Base-by-base conservation (phyloP, 2,329 filamentous ascomycete genomes). In the Chaetomiaceae sp. region DNA sequence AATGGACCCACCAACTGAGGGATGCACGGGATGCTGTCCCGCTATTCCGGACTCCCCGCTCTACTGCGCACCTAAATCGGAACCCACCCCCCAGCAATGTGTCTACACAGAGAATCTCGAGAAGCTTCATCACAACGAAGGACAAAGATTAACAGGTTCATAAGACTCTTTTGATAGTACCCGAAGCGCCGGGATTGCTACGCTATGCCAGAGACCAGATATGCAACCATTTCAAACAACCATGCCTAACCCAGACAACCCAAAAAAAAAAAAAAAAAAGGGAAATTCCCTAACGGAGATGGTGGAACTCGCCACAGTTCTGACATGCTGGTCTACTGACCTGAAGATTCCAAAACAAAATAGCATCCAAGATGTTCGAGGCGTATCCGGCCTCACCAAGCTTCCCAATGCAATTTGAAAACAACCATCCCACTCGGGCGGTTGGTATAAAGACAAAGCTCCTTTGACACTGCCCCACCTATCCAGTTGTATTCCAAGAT, bases 381-480 rank as follows among this genome's bases (percentile, higher is more conserved):
- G 34, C 49, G 23, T 30, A 51, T 41, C 42, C 49, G 46, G 49
- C 49, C 49, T 18, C 42, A 34, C 49, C n/a, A 51, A 51, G 41
- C 49, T 34, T 46, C 49, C n/a, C 25, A 34, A 40, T 33, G 27
- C 20, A 20, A 40, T 13, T n/a, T 11, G 14, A 44, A 43, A 21
- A 27, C 25, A 42, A 34, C 8, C 37, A 9, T 30, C 27, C 20
- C n/a, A 27, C 20, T 13, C 21, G 30, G 32, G 37, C 14, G 14
- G 16, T 18, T 16, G 25, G 13, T 23, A 14, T 25, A 34, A 42
- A 20, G 21, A 6, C 14, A 42, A 38, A 38, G n/a, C n/a, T n/a
- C n/a, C n/a, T n/a, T n/a, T n/a, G n/a, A n/a, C n/a, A n/a, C n/a
- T 14, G 33, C 45, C 5, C 25, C 25, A 30, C 40, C 45, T 38